Evolutionary conservation across 2,329 filamentous ascomycete species (phyloP), one percentile per base, ranked within the genome.

Genomic region (Penicillium sclerotiorum): DNA sequence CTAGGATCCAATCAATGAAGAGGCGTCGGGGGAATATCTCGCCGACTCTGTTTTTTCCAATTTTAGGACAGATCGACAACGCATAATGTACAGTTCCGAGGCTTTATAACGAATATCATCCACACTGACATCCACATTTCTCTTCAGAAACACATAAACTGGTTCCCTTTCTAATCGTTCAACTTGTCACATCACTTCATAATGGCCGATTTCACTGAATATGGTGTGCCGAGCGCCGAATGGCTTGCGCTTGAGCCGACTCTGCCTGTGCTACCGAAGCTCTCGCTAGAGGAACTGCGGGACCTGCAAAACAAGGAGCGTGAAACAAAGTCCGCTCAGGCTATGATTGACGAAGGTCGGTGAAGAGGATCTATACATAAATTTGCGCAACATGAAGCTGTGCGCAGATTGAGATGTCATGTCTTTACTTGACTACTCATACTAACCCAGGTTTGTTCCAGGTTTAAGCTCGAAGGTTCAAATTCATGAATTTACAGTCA

Each of bases 241-340:
- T 80, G 77, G 78, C 52, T 72, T 2, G 73, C 68, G 0, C 55
- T 77, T 1, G 70, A 73, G 48, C 58, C 61, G 5, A 62, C 55
- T 1, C 57, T 73, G n/a, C 64, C 68, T 4, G 22, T 63, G 3
- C n/a, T 55, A 2, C 59, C 65, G 2, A 32, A 59, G 3, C 49
- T 67, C 20, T 47, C 59, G 8, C 7, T 61, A 4, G 50, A 61
- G 2, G 55, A 71, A 40, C 23, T 63, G 18, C 67, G 60, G 45
- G 39, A 44, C 8, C 35, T 55, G 3, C 47, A 56, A 18, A 76
- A 76, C 41, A 63, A 60, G 4, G 36, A 33, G 1, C 66, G 73
- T 20, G 73, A 77, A 49, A 54, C 60, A 2, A 15, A 50, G 0
- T 58, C 74, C 0, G 66, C 64, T 0, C 47, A 63, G 18, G 64